Percentiles rank a stretch among this genome's conserved stretches.
Conservation (phyloP, 208 protist species). For the Crithidia thermophila region DNA sequence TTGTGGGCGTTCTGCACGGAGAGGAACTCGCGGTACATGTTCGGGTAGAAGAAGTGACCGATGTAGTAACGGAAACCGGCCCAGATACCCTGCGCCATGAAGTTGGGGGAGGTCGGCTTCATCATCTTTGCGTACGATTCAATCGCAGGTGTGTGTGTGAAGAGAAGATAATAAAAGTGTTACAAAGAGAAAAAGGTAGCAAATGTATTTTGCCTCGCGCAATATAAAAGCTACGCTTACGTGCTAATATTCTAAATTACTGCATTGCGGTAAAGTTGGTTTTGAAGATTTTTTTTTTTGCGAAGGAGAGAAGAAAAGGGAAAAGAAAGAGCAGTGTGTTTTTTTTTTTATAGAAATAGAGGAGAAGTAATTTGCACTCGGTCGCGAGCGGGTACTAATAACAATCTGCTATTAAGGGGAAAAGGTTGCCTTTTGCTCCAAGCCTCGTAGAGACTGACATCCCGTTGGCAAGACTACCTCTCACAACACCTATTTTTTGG, state of each 20-base stretch:
- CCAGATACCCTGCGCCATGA: conserved; percentile 89
- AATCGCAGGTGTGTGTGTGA: no score
- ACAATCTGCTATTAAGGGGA: no score
- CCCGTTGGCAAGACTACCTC: no score
- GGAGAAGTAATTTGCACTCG: conserved; percentile 14
- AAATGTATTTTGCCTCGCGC: neutral
- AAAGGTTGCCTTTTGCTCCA: no score
- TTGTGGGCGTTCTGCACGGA: conserved; percentile 91
- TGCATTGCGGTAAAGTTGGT: neutral
- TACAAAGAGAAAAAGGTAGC: neutral
- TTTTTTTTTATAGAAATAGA: neutral
- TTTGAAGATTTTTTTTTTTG: neutral
- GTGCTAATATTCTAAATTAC: conserved; percentile 13
- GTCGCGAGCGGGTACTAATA: no score
- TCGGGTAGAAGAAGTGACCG: conserved; percentile 91
- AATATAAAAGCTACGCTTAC: conserved; percentile 5
- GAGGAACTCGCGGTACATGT: conserved; percentile 90
- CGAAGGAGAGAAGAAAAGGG: conserved; percentile 1
- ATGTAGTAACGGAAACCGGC: conserved; percentile 88
- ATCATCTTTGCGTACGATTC: conserved; percentile 59
- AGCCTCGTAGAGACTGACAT: no score
- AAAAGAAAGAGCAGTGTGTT: neutral
- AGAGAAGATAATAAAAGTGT: no score
- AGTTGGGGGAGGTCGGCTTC: conserved; percentile 71
- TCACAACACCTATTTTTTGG: no score